phyloP scores from a whole-genome alignment of 208 protist species.

The Leishmania turanica region DNA sequence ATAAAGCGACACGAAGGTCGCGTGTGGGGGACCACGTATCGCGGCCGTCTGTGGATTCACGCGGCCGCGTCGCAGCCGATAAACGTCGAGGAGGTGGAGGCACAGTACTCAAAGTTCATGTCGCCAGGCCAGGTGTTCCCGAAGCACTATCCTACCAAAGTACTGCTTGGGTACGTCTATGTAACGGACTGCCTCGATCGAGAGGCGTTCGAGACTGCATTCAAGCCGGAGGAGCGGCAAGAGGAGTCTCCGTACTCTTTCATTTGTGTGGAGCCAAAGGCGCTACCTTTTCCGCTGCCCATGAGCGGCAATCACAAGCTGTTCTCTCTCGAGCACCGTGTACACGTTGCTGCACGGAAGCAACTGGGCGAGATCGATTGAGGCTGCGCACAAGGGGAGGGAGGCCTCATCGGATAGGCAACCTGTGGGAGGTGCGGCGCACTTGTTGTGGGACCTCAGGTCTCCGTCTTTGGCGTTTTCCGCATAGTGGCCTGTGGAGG shows the following conservation, averaged over 20 bases:
- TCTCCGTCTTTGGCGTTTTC: neutral
- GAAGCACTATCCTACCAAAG: slow-evolving; percentile 87
- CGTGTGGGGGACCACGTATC: slow-evolving; percentile 81
- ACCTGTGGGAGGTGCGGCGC: neutral
- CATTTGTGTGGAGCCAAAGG: slow-evolving; percentile 81
- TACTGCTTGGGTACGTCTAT: slow-evolving; percentile 92
- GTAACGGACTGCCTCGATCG: slow-evolving; percentile 76
- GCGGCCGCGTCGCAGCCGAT: slow-evolving; percentile 64
- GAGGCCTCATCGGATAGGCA: neutral
- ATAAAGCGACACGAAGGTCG: slow-evolving; percentile 94
- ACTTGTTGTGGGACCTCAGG: neutral
- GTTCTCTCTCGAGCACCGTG: slow-evolving; percentile 79
- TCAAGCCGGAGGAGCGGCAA: slow-evolving; percentile 69
- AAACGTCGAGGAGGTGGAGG: slow-evolving; percentile 76
- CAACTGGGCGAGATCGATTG: slow-evolving; percentile 68
- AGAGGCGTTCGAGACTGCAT: slow-evolving; percentile 56
- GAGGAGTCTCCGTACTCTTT: slow-evolving; percentile 86
- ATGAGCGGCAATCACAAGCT: slow-evolving; percentile 93
- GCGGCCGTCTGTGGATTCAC: slow-evolving; percentile 94
- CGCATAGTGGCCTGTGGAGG: neutral
- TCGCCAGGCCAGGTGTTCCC: slow-evolving; percentile 62
- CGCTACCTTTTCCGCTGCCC: slow-evolving; percentile 83
- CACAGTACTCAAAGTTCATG: slow-evolving; percentile 72
- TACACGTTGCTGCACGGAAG: slow-evolving; percentile 69
- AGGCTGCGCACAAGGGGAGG: neutral